These are phyloP conservation scores for Eucalyptus shirleyi DNA, from an alignment of 345 rosid genomes.

Conservation along the genomic window DNA sequence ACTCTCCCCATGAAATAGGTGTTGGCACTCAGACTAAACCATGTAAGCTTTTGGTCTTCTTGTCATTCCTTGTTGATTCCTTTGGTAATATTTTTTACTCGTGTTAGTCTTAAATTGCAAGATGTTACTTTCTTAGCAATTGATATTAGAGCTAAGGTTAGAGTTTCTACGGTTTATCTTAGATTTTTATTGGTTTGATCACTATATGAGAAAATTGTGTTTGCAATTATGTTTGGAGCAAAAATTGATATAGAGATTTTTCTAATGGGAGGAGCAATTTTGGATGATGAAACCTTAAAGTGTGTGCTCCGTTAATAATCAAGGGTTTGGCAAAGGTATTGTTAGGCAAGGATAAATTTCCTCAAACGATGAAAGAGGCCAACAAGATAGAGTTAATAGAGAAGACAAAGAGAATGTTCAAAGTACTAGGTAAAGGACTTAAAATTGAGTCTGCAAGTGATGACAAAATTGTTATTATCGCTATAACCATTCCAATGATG, in stretches of 20 bases:
- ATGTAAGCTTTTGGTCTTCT: too few species aligned
- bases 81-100: too few species aligned
- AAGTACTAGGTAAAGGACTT: too few species aligned
- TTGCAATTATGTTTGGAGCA: not conserved
- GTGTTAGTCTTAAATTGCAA: too few species aligned
- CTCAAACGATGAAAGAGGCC: not conserved
- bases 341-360: too few species aligned
- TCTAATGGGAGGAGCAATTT: not conserved
- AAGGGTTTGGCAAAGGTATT: not conserved
- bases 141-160: not conserved
- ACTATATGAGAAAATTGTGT: not conserved
- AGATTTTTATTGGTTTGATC: not conserved
- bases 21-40: too few species aligned
- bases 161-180: not conserved
- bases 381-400: not conserved
- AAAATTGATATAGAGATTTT: not conserved
- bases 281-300: not conserved
- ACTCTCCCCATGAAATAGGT: too few species aligned
- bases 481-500: too few species aligned
- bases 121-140: too few species aligned
- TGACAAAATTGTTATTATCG: too few species aligned
- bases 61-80: not conserved
- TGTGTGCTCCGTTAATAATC: not conserved
- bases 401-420: not conserved
- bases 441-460: too few species aligned